A percentile compares a stretch with the other conserved stretches of the same genome.
These are phyloP conservation scores for Colletotrichum melonis DNA, from an alignment of 2,329 filamentous ascomycete genomes.

Conservation along the genomic window DNA sequence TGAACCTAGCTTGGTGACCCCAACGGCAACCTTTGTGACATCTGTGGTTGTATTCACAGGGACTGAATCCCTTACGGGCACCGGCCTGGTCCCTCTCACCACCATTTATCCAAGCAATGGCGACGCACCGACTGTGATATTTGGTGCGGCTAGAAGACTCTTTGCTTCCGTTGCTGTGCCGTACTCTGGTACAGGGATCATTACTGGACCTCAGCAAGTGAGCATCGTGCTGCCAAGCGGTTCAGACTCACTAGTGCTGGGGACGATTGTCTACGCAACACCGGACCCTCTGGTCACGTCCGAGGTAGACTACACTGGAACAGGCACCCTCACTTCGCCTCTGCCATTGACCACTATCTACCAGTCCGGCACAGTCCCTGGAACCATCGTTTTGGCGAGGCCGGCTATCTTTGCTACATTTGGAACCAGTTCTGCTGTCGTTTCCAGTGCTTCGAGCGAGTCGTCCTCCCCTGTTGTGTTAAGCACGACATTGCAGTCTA, in stretches of 20 bases:
- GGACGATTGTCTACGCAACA: conserved; percentile 22
- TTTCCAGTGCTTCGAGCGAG: not conserved
- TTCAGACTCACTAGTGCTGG: not conserved
- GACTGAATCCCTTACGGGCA: not conserved
- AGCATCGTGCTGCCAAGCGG: not conserved
- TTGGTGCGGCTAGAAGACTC: not conserved
- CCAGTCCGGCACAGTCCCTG: conserved; percentile 12
- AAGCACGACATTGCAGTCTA: not conserved
- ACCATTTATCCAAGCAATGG: not conserved
- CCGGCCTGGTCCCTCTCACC: not conserved
- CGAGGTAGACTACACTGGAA: conserved; percentile 8
- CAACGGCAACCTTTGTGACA: not conserved
- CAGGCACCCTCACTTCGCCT: not conserved
- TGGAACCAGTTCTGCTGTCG: not conserved
- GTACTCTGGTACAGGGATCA: conserved; percentile 1
- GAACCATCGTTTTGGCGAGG: conserved; percentile 13
- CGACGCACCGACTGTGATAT: conserved; percentile 1
- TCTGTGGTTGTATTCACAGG: not conserved
- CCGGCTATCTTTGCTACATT: conserved; percentile 19
- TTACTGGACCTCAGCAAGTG: conserved; percentile 6
- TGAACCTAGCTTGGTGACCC: not conserved
- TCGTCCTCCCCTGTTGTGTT: not conserved
- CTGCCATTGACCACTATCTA: not conserved
- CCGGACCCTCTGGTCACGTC: conserved; percentile 22
- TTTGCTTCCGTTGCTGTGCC: not conserved